Conservation (phyloP, 768 basidiomycete species). For the Boletus subcaerulescens region DNA sequence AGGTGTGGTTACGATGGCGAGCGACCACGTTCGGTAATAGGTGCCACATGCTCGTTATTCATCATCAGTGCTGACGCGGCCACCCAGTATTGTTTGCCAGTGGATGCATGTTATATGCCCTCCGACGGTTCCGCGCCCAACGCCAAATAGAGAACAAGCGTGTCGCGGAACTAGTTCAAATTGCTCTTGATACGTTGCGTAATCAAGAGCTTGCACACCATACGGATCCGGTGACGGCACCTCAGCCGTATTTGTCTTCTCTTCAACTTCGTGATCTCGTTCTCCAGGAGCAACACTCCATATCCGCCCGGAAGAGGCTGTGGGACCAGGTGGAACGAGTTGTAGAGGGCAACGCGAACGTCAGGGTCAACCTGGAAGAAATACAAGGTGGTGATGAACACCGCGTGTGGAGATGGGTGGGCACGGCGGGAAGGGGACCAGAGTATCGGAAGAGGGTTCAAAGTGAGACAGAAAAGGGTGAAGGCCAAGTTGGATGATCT, state of each 20-base stretch:
- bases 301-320: conserved; percentile 57
- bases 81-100: conserved; percentile 29
- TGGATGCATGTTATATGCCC: conserved; percentile 10
- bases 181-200: conserved; percentile 74
- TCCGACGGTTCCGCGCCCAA: conserved; percentile 41
- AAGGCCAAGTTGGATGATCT: conserved; percentile 23
- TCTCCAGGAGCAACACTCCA: conserved; percentile 77
- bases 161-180: conserved; percentile 71
- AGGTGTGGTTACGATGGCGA: conserved; percentile 69
- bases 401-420: conserved; percentile 91
- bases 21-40: conserved; percentile 56
- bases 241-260: conserved; percentile 78
- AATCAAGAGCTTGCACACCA: conserved; percentile 83
- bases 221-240: conserved; percentile 71
- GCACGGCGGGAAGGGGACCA: conserved; percentile 39
- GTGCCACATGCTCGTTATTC: conserved; percentile 4
- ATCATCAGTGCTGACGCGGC: conserved; percentile 12
- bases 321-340: conserved; percentile 84
- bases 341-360: conserved; percentile 90
- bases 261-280: conserved; percentile 86
- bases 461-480: conserved; percentile 27
- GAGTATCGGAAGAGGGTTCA: conserved; percentile 35
- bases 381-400: conserved; percentile 82
- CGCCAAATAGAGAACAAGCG: conserved; percentile 59
- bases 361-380: conserved; percentile 81